These are phyloP conservation scores for Backusella luteola DNA, from an alignment of 192 early-diverging fungal genomes.

Conservation along the genomic window DNA sequence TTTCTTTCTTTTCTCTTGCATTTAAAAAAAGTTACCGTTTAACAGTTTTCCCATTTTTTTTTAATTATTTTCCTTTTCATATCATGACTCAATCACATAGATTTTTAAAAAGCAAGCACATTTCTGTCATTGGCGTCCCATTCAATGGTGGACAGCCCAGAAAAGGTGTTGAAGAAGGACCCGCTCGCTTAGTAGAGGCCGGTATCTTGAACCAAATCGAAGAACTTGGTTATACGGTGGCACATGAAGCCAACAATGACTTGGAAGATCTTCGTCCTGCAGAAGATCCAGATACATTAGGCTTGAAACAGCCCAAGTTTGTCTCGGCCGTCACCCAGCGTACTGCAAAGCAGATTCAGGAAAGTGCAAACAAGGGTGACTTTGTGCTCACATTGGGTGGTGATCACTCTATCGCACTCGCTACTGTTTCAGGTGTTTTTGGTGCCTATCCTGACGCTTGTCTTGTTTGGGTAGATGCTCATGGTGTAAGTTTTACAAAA, in stretches of 20 bases:
- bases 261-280: conserved; percentile 66
- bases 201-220: conserved; percentile 82
- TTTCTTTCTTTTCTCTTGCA: neutral
- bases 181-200: conserved; percentile 77
- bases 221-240: conserved; percentile 74
- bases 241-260: conserved; percentile 74
- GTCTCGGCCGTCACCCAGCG: conserved; percentile 76
- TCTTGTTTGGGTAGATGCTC: conserved; percentile 95
- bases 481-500: conserved; percentile 62
- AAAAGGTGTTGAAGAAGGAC: conserved; percentile 88
- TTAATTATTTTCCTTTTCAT: neutral
- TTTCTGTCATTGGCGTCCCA: conserved; percentile 23
- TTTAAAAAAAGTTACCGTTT: neutral
- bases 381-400: conserved; percentile 91
- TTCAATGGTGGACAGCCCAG: conserved; percentile 44
- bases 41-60: neutral
- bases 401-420: conserved; percentile 94
- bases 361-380: conserved; percentile 61
- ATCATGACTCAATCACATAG: neutral
- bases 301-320: conserved; percentile 82
- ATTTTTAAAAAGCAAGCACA: neutral
- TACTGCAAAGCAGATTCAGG: conserved; percentile 63
- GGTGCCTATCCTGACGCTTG: conserved; percentile 76
- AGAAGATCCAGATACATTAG: conserved; percentile 69
- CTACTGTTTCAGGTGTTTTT: conserved; percentile 80